phyloP scores from a whole-genome alignment of 176 grass and related monocot genomes.

The Oryza meyeriana region DNA sequence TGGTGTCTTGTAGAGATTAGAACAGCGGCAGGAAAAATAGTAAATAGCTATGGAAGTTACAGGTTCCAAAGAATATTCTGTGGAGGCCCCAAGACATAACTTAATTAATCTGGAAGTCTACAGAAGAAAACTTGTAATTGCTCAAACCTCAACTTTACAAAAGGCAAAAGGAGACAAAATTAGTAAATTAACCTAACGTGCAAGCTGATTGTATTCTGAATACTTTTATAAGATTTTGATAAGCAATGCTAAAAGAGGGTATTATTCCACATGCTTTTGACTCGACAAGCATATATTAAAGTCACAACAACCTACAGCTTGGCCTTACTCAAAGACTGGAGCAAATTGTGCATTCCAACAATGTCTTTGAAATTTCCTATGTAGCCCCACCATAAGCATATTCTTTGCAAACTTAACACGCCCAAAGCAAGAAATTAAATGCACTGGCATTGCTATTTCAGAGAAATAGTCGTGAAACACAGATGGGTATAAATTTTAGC shows the following conservation, averaged over 20 bases:
- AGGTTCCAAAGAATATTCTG: background rate
- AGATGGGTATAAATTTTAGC: background rate
- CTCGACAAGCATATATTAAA: constrained; percentile 16
- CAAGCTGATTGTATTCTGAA: background rate
- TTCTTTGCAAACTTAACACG: background rate
- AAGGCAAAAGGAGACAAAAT: background rate
- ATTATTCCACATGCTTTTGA: constrained; percentile 4
- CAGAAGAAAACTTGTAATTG: background rate
- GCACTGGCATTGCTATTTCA: background rate
- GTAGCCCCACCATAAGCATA: background rate
- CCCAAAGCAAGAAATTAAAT: background rate
- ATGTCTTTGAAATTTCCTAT: background rate
- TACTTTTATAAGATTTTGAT: background rate
- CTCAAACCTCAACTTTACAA: background rate
- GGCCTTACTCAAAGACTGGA: background rate
- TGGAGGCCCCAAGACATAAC: background rate
- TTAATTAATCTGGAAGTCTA: background rate
- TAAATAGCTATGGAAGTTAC: background rate
- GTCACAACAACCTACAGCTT: background rate
- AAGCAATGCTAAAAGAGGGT: background rate
- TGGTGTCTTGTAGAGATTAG: background rate
- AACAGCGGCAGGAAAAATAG: background rate
- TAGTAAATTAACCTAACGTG: background rate
- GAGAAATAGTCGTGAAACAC: background rate
- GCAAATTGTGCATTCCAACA: background rate